These are phyloP conservation scores for Candida morakotiae DNA, from an alignment of 805 yeast genomes.

Conservation along the genomic window DNA sequence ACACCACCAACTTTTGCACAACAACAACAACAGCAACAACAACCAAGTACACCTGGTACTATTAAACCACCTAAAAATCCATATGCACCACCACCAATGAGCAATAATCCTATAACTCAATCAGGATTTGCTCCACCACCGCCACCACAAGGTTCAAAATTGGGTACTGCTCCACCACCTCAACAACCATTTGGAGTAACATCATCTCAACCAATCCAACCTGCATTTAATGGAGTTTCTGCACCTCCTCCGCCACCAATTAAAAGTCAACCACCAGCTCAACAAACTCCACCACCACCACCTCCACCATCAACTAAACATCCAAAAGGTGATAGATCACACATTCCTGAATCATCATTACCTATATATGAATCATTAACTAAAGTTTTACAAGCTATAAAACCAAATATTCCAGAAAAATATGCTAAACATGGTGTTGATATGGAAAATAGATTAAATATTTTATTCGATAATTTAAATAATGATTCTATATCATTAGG, in stretches of 20 bases:
- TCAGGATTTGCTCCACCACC: conserved; percentile 10
- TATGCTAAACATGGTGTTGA: conserved; percentile 71
- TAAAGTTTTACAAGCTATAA: conserved; percentile 53
- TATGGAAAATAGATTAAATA: conserved; percentile 74
- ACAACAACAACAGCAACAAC: background rate
- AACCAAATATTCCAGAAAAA: conserved; percentile 72
- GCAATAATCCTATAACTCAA: background rate
- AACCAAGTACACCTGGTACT: background rate
- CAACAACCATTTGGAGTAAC: conserved; percentile 11
- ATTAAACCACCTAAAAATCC: conserved; percentile 22
- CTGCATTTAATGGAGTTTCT: conserved; percentile 8
- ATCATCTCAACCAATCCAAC: conserved; percentile 20
- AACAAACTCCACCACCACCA: conserved; percentile 20
- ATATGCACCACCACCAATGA: conserved; percentile 21
- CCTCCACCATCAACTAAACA: conserved; percentile 20
- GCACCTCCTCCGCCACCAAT: conserved; percentile 16
- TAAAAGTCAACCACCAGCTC: conserved; percentile 9
- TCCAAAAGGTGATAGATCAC: conserved; percentile 67
- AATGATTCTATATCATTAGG: conserved; percentile 60
- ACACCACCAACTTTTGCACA: conserved; percentile 14
- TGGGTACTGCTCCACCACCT: conserved; percentile 11
- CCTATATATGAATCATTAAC: conserved; percentile 59
- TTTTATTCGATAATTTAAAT: conserved; percentile 74
- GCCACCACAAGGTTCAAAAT: conserved; percentile 9
- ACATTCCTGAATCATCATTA: conserved; percentile 54